Conservation (phyloP, 2,329 filamentous ascomycete genomes). For the Colletotrichum orbiculare region DNA sequence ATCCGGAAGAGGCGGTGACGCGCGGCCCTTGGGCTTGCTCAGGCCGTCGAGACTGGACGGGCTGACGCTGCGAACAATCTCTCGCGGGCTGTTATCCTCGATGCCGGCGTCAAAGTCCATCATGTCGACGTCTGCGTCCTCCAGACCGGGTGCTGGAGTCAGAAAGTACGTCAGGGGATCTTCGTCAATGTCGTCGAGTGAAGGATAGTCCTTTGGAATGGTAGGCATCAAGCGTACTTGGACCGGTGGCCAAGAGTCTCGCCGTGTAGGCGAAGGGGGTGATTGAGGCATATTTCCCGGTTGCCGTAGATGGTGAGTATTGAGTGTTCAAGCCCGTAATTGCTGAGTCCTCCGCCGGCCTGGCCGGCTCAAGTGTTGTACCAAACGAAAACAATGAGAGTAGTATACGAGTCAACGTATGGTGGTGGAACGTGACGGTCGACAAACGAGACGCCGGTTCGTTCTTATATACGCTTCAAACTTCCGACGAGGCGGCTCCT, state of each 20-base stretch:
- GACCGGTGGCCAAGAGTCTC: conserved; percentile 65
- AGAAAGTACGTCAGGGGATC: conserved; percentile 68
- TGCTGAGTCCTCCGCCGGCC: conserved; percentile 32
- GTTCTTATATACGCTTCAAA: conserved; percentile 26
- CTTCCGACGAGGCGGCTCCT: conserved; percentile 22
- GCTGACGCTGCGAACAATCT: conserved; percentile 65
- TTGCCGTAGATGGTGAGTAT: background rate
- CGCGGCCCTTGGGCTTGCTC: conserved; percentile 52
- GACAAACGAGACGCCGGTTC: conserved; percentile 4
- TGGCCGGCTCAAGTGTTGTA: conserved; percentile 36
- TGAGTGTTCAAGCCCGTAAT: conserved; percentile 17
- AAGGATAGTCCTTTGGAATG: conserved; percentile 54
- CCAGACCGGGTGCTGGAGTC: conserved; percentile 57
- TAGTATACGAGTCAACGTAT: conserved; percentile 1
- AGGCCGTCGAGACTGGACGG: conserved; percentile 66
- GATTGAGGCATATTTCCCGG: conserved; percentile 46
- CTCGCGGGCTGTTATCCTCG: conserved; percentile 59
- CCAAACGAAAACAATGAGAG: conserved; percentile 25
- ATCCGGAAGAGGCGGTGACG: conserved; percentile 49
- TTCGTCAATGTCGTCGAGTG: conserved; percentile 61
- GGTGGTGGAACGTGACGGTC: conserved; percentile 8
- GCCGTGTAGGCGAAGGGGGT: conserved; percentile 46
- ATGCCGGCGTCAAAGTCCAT: conserved; percentile 69
- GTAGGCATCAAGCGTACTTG: conserved; percentile 58
- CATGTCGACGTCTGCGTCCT: conserved; percentile 55